These are phyloP conservation scores for Venturia effusa DNA, from an alignment of 2,329 filamentous ascomycete genomes.

Conservation along the genomic window DNA sequence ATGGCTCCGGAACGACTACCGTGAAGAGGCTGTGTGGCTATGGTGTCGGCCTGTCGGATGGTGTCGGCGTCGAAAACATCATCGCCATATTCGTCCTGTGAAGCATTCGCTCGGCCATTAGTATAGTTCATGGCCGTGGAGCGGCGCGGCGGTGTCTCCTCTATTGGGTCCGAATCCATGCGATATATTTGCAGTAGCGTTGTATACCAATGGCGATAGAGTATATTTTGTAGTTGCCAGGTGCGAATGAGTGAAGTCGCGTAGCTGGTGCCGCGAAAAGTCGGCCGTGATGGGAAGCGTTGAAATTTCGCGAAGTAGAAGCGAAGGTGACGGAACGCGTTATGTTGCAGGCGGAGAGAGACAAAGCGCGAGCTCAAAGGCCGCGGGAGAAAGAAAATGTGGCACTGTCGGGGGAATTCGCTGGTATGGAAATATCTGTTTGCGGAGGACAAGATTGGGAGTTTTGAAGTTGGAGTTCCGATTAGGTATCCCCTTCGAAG, in stretches of 20 bases:
- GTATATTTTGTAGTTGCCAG: neutral
- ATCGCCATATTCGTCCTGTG: constrained; percentile 35
- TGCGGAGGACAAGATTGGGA: neutral
- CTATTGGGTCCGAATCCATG: constrained; percentile 12
- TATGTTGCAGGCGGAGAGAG: neutral
- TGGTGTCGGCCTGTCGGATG: constrained; percentile 40
- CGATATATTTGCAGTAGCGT: neutral
- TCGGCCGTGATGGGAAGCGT: neutral
- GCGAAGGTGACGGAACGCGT: neutral
- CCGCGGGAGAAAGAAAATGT: neutral
- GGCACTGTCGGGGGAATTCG: neutral
- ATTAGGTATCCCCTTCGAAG: too few species aligned
- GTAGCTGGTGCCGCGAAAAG: neutral
- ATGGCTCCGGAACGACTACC: constrained; percentile 14
- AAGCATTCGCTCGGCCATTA: constrained; percentile 22
- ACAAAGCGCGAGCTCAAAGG: neutral
- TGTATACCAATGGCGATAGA: neutral
- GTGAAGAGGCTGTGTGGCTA: constrained; percentile 35
- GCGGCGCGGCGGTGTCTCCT: constrained; percentile 8
- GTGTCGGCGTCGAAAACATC: constrained; percentile 37
- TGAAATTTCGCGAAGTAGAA: neutral
- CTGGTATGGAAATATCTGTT: neutral
- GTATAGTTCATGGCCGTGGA: constrained; percentile 13
- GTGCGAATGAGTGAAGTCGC: neutral
- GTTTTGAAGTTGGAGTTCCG: too few species aligned